Percentiles rank a stretch among this genome's conserved stretches.
These are phyloP conservation scores for Syncephalastrum contaminatum DNA, from an alignment of 371 early-diverging fungal genomes.

Conservation along the genomic window DNA sequence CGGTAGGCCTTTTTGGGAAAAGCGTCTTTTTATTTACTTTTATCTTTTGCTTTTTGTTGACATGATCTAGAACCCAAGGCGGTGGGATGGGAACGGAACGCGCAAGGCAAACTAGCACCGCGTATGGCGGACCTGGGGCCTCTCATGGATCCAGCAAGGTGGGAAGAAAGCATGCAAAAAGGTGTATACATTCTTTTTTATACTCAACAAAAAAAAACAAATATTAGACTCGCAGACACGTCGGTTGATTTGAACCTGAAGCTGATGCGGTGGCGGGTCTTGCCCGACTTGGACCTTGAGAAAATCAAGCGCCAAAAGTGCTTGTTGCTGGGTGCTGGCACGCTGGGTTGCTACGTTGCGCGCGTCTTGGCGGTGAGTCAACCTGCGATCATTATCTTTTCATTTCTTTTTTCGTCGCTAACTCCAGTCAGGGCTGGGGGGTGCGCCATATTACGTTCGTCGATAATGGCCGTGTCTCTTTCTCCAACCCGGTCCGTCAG, in stretches of 20 bases:
- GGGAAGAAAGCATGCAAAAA: conserved; percentile 8
- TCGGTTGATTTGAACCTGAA: conserved; percentile 93
- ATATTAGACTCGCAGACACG: conserved; percentile 71
- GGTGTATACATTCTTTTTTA: conserved; percentile 4
- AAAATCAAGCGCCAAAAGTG: conserved; percentile 73
- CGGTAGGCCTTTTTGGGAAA: neutral
- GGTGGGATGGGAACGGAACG: conserved; percentile 93
- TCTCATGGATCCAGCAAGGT: conserved; percentile 78
- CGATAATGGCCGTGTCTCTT: conserved; percentile 89
- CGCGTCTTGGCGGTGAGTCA: conserved; percentile 64
- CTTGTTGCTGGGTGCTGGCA: conserved; percentile 93
- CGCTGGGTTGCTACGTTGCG: conserved; percentile 93
- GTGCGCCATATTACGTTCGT: conserved; percentile 91
- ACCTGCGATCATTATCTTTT: neutral
- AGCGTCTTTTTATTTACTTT: conserved; percentile 1
- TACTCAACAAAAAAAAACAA: neutral
- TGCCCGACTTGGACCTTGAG: conserved; percentile 84
- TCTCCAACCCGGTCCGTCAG: conserved; percentile 95
- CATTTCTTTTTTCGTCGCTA: conserved; percentile 6
- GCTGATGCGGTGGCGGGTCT: conserved; percentile 93
- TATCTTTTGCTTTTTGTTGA: conserved; percentile 7
- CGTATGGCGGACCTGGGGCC: conserved; percentile 83
- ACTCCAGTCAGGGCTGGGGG: conserved; percentile 81
- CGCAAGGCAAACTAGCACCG: conserved; percentile 77
- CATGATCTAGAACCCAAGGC: conserved; percentile 45